Conservation (phyloP, 257 asterid genomes). For the Primulina eburnea region DNA sequence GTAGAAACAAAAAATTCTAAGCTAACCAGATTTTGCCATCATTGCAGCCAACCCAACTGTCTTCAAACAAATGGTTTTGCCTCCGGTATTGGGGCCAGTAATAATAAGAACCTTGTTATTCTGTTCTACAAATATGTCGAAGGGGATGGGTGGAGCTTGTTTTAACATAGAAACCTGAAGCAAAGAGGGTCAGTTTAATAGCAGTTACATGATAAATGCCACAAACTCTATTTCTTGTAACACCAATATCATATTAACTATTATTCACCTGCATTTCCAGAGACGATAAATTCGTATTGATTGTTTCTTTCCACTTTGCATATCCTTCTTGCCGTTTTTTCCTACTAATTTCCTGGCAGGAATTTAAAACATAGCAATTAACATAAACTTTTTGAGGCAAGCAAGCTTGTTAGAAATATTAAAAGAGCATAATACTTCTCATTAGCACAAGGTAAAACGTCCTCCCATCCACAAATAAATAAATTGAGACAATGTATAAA, state of each 20-base stretch:
- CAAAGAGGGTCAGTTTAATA: constrained; percentile 3
- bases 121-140: constrained; percentile 59
- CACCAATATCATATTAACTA: constrained; percentile 5
- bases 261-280: constrained; percentile 67
- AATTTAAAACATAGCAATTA: constrained; percentile 7
- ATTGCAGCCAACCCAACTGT: constrained; percentile 94
- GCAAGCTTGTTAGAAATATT: constrained; percentile 18
- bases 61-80: constrained; percentile 95
- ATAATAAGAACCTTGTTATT: constrained; percentile 70
- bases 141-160: constrained; percentile 75
- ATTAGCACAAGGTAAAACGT: constrained; percentile 9
- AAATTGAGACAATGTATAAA: constrained; percentile 1
- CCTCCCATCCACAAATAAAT: not conserved
- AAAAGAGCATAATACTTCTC: constrained; percentile 7
- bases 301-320: constrained; percentile 43
- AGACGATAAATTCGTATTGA: constrained; percentile 41
- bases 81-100: constrained; percentile 99
- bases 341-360: constrained; percentile 82
- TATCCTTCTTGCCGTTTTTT: constrained; percentile 59
- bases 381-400: constrained; percentile 5
- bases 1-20: constrained; percentile 6
- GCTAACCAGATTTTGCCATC: constrained; percentile 98
- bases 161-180: constrained; percentile 72
- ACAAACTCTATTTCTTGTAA: constrained; percentile 14
- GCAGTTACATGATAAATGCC: constrained; percentile 7